Base-by-base conservation (phyloP, 352 stramenopile genomes). In the Phytophthora agathidicida region DNA sequence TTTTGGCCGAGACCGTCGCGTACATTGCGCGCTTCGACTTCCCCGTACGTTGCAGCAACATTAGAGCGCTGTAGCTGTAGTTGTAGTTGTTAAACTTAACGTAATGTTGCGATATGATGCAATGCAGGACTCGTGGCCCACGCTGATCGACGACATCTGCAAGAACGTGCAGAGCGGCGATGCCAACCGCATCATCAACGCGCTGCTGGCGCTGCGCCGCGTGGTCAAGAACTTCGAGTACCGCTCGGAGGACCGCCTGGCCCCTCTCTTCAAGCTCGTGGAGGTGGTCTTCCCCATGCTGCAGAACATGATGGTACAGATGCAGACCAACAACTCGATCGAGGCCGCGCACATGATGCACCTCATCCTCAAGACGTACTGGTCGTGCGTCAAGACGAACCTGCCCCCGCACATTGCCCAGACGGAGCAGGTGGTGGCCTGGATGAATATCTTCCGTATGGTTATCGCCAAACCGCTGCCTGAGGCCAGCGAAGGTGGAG, bases 141-240 rank as follows among this genome's bases (percentile, higher is more conserved):
- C 88, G 20, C 75, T 99, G 8, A 84, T 94, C 14, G 79, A 91
- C 10, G 83, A 89, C n/a, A 94, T 94, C 44, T 86, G 82, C 60
- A 83, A 83, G 42, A 96, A 97, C 65, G 89, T 99, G 52, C 88
- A 96, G 68, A 91, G 80, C 53, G 85, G 86, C 50, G 85, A 97
- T 54, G 80, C 82, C 41, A 91, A 68, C 60, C 82, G 86, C 49
- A 95, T 94, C 59, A 90, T 90, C 61, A 93, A 93, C 45, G 86
- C 96, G n/a, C 75, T 99, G 23, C 73, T 99, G 45, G 94, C 95
- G 19, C 65, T 99, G 49, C 89, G 97, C 32, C 98, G 98, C 68
- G 80, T 99, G 32, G 96, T 97, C 62, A 99, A 99, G 80, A 93
- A 97, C 64, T 99, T 98, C 71, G 97, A 99, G 75, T 99, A 98